Conservation (phyloP, 2,329 filamentous ascomycete species). For the Fusarium newnesense region DNA sequence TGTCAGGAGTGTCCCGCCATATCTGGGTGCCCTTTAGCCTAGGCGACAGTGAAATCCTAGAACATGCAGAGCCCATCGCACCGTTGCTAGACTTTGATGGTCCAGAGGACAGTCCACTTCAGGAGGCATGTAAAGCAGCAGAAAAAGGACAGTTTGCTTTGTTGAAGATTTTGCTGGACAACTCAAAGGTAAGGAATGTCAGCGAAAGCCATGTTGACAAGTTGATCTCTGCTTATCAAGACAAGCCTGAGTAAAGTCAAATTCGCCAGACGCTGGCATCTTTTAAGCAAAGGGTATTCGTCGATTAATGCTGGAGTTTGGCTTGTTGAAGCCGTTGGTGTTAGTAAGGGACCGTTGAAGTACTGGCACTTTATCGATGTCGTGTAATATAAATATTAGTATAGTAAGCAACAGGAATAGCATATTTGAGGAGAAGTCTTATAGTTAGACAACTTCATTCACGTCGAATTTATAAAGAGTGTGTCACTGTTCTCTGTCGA, state of each 20-base stretch:
- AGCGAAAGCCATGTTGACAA: background rate
- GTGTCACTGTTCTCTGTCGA: background rate
- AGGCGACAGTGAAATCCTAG: background rate
- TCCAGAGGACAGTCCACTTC: background rate
- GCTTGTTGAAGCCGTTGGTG: background rate
- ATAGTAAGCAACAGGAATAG: background rate
- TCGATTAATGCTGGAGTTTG: background rate
- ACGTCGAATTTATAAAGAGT: background rate
- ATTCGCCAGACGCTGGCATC: background rate
- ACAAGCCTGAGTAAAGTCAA: background rate
- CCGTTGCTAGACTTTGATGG: slow-evolving; percentile 10
- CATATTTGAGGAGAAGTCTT: background rate
- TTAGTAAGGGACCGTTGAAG: background rate
- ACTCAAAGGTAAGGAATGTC: slow-evolving; percentile 3
- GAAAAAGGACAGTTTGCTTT: background rate
- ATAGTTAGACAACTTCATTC: background rate
- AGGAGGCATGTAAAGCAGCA: slow-evolving; percentile 4
- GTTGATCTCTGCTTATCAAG: background rate
- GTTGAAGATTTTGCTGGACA: background rate
- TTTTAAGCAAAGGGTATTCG: background rate
- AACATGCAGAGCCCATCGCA: background rate
- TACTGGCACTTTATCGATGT: background rate
- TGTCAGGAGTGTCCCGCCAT: slow-evolving; percentile 9
- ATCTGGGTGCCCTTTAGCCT: background rate
- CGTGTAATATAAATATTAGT: background rate